Percentiles rank a stretch among this genome's conserved stretches.
Evolutionary conservation across 495 filamentous ascomycete species (phyloP).

Genomic region (Hypoxylon fuscum): DNA sequence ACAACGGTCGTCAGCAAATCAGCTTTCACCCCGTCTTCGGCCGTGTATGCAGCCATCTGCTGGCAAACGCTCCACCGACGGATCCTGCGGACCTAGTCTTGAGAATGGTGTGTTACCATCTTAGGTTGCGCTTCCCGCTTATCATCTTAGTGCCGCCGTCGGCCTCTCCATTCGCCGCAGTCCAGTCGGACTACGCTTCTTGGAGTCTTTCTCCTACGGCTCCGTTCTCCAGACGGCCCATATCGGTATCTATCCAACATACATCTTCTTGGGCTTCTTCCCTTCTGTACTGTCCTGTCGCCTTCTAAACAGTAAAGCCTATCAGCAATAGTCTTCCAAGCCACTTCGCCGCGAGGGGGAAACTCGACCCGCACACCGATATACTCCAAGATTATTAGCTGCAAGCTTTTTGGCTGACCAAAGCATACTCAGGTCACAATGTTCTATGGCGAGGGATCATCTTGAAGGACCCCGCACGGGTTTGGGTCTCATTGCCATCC

Average conservation of each 20-base stretch:
- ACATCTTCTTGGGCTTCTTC: not conserved
- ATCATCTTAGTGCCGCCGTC: not conserved
- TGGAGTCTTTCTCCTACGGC: constrained; percentile 11
- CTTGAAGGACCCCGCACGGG: constrained; percentile 6
- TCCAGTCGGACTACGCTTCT: constrained; percentile 14
- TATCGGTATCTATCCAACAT: constrained; percentile 5
- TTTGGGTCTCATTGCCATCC: constrained; percentile 5
- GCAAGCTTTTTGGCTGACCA: not conserved
- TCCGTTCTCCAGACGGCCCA: constrained; percentile 10
- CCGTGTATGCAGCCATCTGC: constrained; percentile 27
- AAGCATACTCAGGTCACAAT: not conserved
- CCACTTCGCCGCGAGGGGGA: constrained; percentile 8
- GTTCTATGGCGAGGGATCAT: not conserved
- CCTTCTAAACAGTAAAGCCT: not conserved
- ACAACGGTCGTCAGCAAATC: constrained; percentile 14
- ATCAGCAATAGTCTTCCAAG: constrained; percentile 12
- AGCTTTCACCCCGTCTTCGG: constrained; percentile 16
- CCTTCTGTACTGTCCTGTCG: not conserved
- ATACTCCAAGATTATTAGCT: not conserved
- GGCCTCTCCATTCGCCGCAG: constrained; percentile 16
- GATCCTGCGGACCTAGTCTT: constrained; percentile 18
- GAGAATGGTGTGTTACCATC: constrained; percentile 1
- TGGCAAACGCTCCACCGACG: constrained; percentile 25
- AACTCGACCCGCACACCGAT: not conserved
- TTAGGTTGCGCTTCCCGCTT: constrained; percentile 3